Percentiles rank a stretch among this genome's conserved stretches.
phyloP scores from a whole-genome alignment of 306 rosid species.

The Lagenaria siceraria region DNA sequence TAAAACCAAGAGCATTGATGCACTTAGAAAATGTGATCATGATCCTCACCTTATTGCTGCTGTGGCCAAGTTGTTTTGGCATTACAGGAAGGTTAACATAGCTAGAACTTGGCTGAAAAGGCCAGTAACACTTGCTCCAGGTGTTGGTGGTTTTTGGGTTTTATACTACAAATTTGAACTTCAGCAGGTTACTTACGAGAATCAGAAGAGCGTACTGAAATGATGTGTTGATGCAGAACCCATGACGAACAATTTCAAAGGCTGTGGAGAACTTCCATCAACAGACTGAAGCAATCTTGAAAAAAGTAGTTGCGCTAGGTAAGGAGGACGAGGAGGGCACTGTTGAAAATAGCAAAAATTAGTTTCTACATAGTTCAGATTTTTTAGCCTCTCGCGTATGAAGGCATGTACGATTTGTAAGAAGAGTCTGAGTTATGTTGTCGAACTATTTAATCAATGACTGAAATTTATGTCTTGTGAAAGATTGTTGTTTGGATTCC shows the following conservation, averaged over 20 bases:
- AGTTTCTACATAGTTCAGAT: background rate
- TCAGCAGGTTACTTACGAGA: constrained; percentile 78
- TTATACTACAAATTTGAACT: constrained; percentile 70
- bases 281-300: constrained; percentile 65
- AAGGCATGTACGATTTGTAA: background rate
- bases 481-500: background rate
- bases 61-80: constrained; percentile 82
- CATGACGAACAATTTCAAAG: constrained; percentile 68
- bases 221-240: constrained; percentile 72
- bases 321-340: constrained; percentile 79
- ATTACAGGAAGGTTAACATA: constrained; percentile 78
- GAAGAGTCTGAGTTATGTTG: background rate
- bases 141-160: constrained; percentile 86
- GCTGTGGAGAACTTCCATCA: constrained; percentile 87
- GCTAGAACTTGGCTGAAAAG: constrained; percentile 80
- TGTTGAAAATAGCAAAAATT: constrained; percentile 42
- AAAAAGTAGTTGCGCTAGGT: constrained; percentile 56
- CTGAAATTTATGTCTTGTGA: background rate
- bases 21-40: constrained; percentile 77
- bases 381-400: background rate
- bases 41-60: constrained; percentile 81
- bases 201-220: constrained; percentile 60
- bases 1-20: constrained; percentile 75
- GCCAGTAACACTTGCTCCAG: constrained; percentile 82
- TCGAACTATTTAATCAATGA: background rate